Conservation (phyloP, 441 rosid species). For the Pelargonium fulgidum region DNA sequence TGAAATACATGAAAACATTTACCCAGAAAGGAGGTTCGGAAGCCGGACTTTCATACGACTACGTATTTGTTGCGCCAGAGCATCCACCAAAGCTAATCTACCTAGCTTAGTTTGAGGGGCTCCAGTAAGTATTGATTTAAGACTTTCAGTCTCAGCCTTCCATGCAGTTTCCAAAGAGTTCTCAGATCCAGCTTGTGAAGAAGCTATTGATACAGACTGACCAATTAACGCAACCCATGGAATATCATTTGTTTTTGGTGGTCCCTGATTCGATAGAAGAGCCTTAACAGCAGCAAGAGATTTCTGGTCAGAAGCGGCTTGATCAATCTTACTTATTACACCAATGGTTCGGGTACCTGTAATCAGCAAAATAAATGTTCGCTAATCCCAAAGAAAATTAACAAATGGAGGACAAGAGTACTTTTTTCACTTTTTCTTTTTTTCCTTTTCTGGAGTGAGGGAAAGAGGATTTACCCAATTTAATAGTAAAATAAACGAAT, state of each 20-base stretch:
- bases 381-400: neutral
- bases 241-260: conserved; percentile 76
- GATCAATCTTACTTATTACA: conserved; percentile 83
- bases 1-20: conserved; percentile 19
- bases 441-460: neutral
- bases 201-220: conserved; percentile 85
- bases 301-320: conserved; percentile 76
- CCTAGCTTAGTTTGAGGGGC: conserved; percentile 87
- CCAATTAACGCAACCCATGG: conserved; percentile 97
- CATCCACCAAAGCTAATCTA: conserved; percentile 80
- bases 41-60: conserved; percentile 82
- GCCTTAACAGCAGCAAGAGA: conserved; percentile 93
- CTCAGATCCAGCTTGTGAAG: conserved; percentile 68
- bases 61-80: conserved; percentile 72
- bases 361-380: conserved; percentile 15
- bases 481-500: neutral
- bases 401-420: neutral
- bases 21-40: conserved; percentile 90
- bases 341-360: conserved; percentile 92
- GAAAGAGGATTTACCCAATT: neutral
- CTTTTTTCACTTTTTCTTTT: neutral
- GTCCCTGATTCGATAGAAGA: conserved; percentile 77
- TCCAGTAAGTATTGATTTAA: conserved; percentile 70
- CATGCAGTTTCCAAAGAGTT: conserved; percentile 92
- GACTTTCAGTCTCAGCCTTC: conserved; percentile 91